These are phyloP conservation scores for Edaphochlamys debaryana DNA, from an alignment of 139 green algal genomes.

Conservation along the genomic window DNA sequence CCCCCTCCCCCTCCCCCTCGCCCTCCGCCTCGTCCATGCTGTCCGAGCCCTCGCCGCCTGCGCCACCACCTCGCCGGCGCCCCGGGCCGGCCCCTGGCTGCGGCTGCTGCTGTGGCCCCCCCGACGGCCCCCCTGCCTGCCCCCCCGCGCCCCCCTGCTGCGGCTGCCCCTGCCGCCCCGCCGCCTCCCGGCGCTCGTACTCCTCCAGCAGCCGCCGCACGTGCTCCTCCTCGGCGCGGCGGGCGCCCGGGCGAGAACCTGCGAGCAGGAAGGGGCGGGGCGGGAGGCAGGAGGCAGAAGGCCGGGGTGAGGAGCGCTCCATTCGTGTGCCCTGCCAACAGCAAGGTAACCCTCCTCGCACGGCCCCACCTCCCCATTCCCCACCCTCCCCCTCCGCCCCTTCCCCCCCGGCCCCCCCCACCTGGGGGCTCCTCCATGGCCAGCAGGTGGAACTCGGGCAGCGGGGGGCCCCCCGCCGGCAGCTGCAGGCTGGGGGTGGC, in stretches of 20 bases:
- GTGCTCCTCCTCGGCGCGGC: constrained; percentile 40
- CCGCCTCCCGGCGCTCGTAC: constrained; percentile 41
- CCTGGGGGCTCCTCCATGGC: constrained; percentile 53
- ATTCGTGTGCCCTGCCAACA: no score
- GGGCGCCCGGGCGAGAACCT: not conserved
- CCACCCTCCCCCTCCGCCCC: not conserved
- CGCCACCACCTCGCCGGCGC: not conserved
- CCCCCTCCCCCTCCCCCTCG: not conserved
- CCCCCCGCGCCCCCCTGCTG: not conserved
- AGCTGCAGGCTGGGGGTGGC: not conserved
- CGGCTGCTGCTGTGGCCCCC: not conserved
- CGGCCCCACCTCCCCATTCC: no score
- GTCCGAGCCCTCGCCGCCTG: not conserved
- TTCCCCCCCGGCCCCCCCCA: not conserved
- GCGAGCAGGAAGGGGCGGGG: not conserved
- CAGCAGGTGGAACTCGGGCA: constrained; percentile 73
- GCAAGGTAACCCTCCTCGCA: no score
- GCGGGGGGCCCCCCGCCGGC: not conserved
- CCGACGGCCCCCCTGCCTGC: not conserved
- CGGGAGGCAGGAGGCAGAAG: not conserved
- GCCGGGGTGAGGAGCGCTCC: no score
- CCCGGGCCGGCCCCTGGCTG: not conserved
- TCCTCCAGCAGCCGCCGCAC: constrained; percentile 52
- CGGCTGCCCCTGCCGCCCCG: not conserved
- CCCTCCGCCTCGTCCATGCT: not conserved